Conservation (phyloP, 768 basidiomycete genomes). For the Lentinula detonsa region DNA sequence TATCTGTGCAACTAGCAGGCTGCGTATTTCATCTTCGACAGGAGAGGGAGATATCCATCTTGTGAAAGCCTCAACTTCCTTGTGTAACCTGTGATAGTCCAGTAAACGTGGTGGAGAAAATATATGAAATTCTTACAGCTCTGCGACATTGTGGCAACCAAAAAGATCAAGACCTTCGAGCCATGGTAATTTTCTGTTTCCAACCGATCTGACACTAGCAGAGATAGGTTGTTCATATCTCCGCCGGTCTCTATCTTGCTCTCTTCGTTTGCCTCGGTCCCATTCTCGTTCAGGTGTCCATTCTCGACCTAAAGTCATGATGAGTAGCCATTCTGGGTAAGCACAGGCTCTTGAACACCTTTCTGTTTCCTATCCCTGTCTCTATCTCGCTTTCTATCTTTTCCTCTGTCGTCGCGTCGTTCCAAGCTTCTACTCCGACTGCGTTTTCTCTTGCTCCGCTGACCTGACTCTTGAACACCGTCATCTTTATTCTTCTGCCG, state of each 20-base stretch:
- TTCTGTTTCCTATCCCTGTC: constrained; percentile 1
- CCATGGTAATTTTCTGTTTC: constrained; percentile 47
- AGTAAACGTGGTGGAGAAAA: neutral
- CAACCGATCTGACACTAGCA: neutral
- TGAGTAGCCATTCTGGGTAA: neutral
- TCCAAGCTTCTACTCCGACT: constrained; percentile 2
- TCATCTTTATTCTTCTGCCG: neutral
- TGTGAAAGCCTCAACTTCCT: constrained; percentile 81
- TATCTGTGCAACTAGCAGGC: constrained; percentile 66
- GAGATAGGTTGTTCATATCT: constrained; percentile 5
- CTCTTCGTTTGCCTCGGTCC: constrained; percentile 22
- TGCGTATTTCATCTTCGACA: constrained; percentile 80
- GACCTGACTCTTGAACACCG: neutral
- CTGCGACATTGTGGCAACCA: constrained; percentile 68
- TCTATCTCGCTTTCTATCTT: constrained; percentile 15
- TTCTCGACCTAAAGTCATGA: neutral
- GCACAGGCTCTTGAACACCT: neutral
- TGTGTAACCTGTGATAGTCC: constrained; percentile 57
- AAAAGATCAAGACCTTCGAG: constrained; percentile 64
- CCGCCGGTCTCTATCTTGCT: constrained; percentile 14
- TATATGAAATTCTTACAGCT: constrained; percentile 53
- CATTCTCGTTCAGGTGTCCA: constrained; percentile 27
- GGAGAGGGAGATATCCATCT: constrained; percentile 84
- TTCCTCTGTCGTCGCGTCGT: constrained; percentile 6
- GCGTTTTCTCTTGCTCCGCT: neutral